Conservation (phyloP, 2,329 filamentous ascomycete genomes). For the Cyphellophora europaea region DNA sequence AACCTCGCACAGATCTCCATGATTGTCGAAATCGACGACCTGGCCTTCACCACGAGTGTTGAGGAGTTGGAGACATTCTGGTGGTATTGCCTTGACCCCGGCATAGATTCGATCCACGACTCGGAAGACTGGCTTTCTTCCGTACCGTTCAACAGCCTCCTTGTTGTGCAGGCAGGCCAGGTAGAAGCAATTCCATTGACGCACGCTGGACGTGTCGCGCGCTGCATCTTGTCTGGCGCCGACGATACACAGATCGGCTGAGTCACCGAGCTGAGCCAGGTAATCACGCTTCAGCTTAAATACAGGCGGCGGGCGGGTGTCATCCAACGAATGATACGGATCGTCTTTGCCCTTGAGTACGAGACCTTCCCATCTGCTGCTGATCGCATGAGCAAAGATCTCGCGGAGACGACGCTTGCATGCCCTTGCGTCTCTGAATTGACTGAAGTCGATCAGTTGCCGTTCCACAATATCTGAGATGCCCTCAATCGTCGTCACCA, state of each 20-base stretch:
- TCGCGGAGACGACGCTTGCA: conserved; percentile 48
- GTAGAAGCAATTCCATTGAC: conserved; percentile 70
- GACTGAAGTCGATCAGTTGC: conserved; percentile 56
- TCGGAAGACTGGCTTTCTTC: conserved; percentile 49
- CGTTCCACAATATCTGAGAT: conserved; percentile 58
- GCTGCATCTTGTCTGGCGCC: conserved; percentile 47
- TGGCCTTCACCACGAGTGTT: conserved; percentile 19
- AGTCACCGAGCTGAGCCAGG: conserved; percentile 64
- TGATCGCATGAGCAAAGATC: conserved; percentile 59
- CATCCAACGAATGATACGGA: conserved; percentile 56
- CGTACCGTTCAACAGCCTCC: conserved; percentile 43
- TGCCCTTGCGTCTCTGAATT: conserved; percentile 38
- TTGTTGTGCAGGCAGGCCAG: conserved; percentile 68
- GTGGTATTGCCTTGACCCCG: not conserved
- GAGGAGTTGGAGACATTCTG: not conserved
- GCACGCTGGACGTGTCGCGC: conserved; percentile 57
- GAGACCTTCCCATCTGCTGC: conserved; percentile 63
- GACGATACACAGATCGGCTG: conserved; percentile 72
- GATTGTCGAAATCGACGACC: conserved; percentile 41
- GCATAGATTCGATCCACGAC: conserved; percentile 54
- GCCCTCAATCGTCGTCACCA: conserved; percentile 49
- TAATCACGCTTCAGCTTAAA: conserved; percentile 90
- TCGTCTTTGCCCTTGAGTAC: conserved; percentile 68
- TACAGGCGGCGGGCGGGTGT: conserved; percentile 41
- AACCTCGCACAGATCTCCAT: not conserved